Conservation (phyloP, 352 stramenopile species). For the Blastocystis sp. region DNA sequence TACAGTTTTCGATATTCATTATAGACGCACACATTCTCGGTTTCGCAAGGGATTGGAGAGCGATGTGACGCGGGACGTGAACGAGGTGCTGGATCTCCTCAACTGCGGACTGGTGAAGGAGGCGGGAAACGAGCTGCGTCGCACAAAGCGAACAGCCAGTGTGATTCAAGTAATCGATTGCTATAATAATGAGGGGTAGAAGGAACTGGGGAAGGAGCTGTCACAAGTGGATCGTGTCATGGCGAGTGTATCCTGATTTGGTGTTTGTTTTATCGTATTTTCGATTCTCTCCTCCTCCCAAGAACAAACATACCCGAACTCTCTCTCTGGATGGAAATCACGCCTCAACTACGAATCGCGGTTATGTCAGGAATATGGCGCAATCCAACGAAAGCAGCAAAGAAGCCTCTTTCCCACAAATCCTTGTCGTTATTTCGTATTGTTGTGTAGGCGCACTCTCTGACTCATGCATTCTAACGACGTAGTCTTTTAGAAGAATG, state of each 20-base stretch:
- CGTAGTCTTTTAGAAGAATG: conserved; percentile 67
- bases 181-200: not conserved
- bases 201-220: not conserved
- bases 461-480: not conserved
- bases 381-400: not conserved
- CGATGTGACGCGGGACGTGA: not conserved
- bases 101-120: not conserved
- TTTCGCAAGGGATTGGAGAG: not conserved
- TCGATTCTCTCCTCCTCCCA: not conserved
- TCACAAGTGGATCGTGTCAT: not conserved
- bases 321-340: not conserved
- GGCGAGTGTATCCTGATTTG: not conserved
- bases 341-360: not conserved
- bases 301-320: not conserved
- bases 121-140: conserved; percentile 16
- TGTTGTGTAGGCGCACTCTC: not conserved
- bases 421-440: not conserved
- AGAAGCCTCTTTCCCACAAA: conserved; percentile 8
- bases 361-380: not conserved
- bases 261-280: not conserved
- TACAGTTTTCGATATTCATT: not conserved
- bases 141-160: not conserved
- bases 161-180: not conserved
- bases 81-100: not conserved
- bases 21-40: not conserved